A percentile compares a stretch with the other conserved stretches of the same genome.
Conservation (phyloP, 805 yeast species). For the Kodamaea restingae region DNA sequence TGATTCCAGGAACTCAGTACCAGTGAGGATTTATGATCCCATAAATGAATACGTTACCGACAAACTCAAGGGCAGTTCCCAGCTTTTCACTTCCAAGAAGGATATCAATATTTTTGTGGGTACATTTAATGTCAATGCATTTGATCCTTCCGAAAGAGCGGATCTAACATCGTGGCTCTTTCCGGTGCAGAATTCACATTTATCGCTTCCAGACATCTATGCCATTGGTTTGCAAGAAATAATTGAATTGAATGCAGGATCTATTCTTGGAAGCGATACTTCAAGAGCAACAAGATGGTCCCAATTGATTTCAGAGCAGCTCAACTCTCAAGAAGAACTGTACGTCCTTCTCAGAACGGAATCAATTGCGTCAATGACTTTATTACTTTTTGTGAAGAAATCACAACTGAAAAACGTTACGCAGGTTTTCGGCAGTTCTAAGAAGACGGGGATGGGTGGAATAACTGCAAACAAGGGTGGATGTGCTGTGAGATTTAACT, state of each 20-base stretch:
- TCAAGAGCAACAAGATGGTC: slow-evolving; percentile 80
- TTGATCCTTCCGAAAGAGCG: slow-evolving; percentile 37
- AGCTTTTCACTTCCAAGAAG: slow-evolving; percentile 56
- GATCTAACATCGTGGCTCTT: slow-evolving; percentile 79
- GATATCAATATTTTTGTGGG: slow-evolving; percentile 70
- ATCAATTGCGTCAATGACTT: slow-evolving; percentile 64
- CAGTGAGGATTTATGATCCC: slow-evolving; percentile 83
- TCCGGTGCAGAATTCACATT: slow-evolving; percentile 49
- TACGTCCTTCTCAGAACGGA: slow-evolving; percentile 71
- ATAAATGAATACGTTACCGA: slow-evolving; percentile 77
- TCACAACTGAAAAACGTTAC: slow-evolving; percentile 51
- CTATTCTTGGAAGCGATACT: slow-evolving; percentile 82
- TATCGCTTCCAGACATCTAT: slow-evolving; percentile 66
- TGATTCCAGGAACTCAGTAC: slow-evolving; percentile 56
- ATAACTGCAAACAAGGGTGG: slow-evolving; percentile 97
- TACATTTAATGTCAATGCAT: slow-evolving; percentile 85
- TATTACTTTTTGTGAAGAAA: slow-evolving; percentile 60
- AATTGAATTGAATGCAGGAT: slow-evolving; percentile 88
- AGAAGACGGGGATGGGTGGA: slow-evolving; percentile 95
- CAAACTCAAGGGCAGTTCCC: slow-evolving; percentile 47
- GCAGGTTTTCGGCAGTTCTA: slow-evolving; percentile 89
- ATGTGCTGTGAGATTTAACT: slow-evolving; percentile 84
- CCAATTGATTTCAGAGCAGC: slow-evolving; percentile 52
- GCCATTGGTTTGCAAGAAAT: slow-evolving; percentile 94
- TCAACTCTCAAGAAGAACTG: slow-evolving; percentile 45